A percentile compares a stretch with the other conserved stretches of the same genome.
phyloP scores from a whole-genome alignment of 805 yeast genomes.

The Candida cerambycidarum region DNA sequence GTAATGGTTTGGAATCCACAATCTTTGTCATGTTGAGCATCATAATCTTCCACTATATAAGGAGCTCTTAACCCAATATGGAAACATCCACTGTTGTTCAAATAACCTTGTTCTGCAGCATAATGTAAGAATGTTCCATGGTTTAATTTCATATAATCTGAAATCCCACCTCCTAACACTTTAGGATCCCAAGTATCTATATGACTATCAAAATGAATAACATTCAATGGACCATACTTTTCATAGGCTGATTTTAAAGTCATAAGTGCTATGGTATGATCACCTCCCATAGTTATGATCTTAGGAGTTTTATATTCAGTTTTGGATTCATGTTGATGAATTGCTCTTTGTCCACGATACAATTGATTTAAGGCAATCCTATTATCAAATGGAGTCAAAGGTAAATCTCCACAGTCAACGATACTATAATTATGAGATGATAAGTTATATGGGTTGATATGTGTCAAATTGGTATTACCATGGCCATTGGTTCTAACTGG shows the following conservation, averaged over 20 bases:
- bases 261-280: conserved; percentile 57
- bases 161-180: conserved; percentile 60
- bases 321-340: conserved; percentile 23
- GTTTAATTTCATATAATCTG: conserved; percentile 57
- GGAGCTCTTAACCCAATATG: conserved; percentile 72
- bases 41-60: conserved; percentile 41
- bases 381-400: conserved; percentile 69
- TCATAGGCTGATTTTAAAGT: conserved; percentile 52
- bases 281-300: conserved; percentile 59
- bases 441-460: conserved; percentile 53
- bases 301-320: conserved; percentile 19
- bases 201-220: conserved; percentile 67
- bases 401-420: conserved; percentile 69
- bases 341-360: conserved; percentile 53
- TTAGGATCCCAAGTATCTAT: conserved; percentile 71
- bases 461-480: conserved; percentile 31
- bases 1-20: conserved; percentile 50
- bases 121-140: conserved; percentile 73
- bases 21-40: conserved; percentile 44
- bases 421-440: conserved; percentile 40
- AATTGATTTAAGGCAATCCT: conserved; percentile 61
- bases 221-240: conserved; percentile 45
- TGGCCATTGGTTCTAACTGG: conserved; percentile 39
- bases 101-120: conserved; percentile 66
- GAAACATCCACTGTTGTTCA: conserved; percentile 46